A percentile compares a stretch with the other conserved stretches of the same genome.
Evolutionary conservation across 805 yeast genomes (phyloP).

Genomic region (Metschnikowia kunwiensis): DNA sequence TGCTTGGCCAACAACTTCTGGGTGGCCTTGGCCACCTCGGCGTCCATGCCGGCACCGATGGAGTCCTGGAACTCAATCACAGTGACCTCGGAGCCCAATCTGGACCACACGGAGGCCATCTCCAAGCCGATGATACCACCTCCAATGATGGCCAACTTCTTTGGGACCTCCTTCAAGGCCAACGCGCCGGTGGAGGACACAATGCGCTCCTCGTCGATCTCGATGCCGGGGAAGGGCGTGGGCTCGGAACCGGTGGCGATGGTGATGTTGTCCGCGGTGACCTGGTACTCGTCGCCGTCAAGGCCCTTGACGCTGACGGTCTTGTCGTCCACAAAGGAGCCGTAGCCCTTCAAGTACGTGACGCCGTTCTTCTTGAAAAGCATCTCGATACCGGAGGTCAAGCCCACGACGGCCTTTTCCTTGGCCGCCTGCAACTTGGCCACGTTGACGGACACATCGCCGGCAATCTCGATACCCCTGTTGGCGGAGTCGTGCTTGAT

Average conservation of each 20-base stretch:
- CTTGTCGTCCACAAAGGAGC: constrained; percentile 80
- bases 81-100: constrained; percentile 94
- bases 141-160: constrained; percentile 88
- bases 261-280: constrained; percentile 83
- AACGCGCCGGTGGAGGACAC: constrained; percentile 94
- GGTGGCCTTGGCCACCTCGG: constrained; percentile 84
- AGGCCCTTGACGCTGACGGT: constrained; percentile 76
- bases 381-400: constrained; percentile 93
- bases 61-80: constrained; percentile 85
- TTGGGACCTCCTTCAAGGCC: constrained; percentile 83
- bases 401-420: constrained; percentile 81
- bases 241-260: constrained; percentile 99
- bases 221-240: constrained; percentile 97
- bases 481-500: constrained; percentile 77
- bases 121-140: constrained; percentile 99
- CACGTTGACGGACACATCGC: constrained; percentile 71
- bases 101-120: constrained; percentile 97
- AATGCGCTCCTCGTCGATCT: constrained; percentile 93
- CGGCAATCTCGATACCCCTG: constrained; percentile 87
- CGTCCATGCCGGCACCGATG: constrained; percentile 98
- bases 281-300: constrained; percentile 74
- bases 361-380: constrained; percentile 94
- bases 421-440: constrained; percentile 84
- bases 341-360: constrained; percentile 90
- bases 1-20: constrained; percentile 91